Conservation (phyloP, 495 filamentous ascomycete species). For the Astrothelium macrocarpum region DNA sequence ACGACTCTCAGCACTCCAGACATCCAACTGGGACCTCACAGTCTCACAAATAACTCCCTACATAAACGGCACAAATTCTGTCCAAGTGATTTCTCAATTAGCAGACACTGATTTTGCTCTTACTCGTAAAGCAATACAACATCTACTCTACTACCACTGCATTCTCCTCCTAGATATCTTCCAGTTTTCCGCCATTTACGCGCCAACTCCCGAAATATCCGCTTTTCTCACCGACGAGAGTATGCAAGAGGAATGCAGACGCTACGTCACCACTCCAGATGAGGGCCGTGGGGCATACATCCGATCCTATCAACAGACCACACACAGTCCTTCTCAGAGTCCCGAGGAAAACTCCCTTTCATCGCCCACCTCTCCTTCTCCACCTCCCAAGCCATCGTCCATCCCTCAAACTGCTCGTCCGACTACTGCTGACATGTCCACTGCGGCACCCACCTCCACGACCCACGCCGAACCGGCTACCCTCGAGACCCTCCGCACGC, state of each 20-base stretch:
- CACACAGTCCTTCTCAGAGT: background rate
- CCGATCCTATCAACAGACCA: conserved; percentile 27
- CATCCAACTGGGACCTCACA: conserved; percentile 86
- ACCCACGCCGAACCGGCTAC: background rate
- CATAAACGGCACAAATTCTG: conserved; percentile 83
- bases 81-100: conserved; percentile 69
- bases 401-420: conserved; percentile 6
- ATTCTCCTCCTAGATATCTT: conserved; percentile 84
- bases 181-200: conserved; percentile 84
- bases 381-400: background rate
- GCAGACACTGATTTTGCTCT: conserved; percentile 81
- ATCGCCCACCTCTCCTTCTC: background rate
- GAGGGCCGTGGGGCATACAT: conserved; percentile 9
- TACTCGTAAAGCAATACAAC: conserved; percentile 70
- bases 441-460: background rate
- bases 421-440: background rate
- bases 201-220: conserved; percentile 65
- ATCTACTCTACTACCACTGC: conserved; percentile 85
- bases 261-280: conserved; percentile 53
- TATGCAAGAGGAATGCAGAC: conserved; percentile 75
- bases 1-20: conserved; percentile 61
- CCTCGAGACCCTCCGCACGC: conserved; percentile 43
- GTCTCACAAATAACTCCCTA: conserved; percentile 62
- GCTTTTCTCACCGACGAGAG: conserved; percentile 58
- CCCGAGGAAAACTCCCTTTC: background rate